phyloP scores from a whole-genome alignment of 306 rosid genomes.

The Lathyrus oleraceus region DNA sequence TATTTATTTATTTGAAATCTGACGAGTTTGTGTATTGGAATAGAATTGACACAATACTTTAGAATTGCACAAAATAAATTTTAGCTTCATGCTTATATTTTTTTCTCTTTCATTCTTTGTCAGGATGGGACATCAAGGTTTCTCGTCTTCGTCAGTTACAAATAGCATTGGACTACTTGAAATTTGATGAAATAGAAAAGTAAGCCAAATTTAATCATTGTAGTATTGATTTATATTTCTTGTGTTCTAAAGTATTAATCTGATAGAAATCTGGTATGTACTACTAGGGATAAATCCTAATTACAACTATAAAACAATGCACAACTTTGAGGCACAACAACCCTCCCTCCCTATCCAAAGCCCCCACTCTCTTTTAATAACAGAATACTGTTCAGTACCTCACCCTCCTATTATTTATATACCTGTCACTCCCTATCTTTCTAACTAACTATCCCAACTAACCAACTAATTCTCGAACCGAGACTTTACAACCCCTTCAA shows the following conservation, averaged over 20 bases:
- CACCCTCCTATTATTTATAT: constrained; percentile 5
- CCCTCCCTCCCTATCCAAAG: constrained; percentile 1
- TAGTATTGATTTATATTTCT: constrained; percentile 16
- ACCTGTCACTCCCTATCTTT: not conserved
- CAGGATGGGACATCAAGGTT: constrained; percentile 90
- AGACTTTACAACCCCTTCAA: not conserved
- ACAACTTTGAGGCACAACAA: not conserved
- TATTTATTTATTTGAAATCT: constrained; percentile 26
- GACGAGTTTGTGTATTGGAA: constrained; percentile 11
- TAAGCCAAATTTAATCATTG: constrained; percentile 42
- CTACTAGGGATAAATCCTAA: not conserved
- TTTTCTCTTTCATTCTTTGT: constrained; percentile 37
- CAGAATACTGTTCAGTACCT: not conserved
- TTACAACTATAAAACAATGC: not conserved
- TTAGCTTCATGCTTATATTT: constrained; percentile 38
- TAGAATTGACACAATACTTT: constrained; percentile 24
- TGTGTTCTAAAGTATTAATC: constrained; percentile 5
- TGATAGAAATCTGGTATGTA: constrained; percentile 7
- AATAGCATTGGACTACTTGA: constrained; percentile 82
- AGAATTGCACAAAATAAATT: constrained; percentile 20
- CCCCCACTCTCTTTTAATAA: not conserved
- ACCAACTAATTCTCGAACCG: not conserved
- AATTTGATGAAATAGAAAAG: constrained; percentile 83
- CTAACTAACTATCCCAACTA: not conserved
- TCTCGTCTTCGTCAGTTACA: constrained; percentile 79